A percentile compares a stretch with the other conserved stretches of the same genome.
Conservation (phyloP, 2,329 filamentous ascomycete species). For the Arthrinium puccinioides region DNA sequence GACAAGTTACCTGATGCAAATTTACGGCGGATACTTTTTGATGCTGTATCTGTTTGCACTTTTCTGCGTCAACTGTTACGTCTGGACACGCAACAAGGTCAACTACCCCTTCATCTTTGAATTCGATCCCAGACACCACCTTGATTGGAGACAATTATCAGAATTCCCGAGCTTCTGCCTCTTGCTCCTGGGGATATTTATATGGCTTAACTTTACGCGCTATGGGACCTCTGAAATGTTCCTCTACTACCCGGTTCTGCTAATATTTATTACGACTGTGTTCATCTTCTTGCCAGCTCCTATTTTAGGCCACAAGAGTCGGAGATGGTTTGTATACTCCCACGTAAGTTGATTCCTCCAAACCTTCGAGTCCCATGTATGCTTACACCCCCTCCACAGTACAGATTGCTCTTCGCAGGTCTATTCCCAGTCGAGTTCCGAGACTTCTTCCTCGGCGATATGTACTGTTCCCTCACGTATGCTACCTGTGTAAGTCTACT, state of each 20-base stretch:
- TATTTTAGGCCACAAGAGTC: conserved; percentile 66
- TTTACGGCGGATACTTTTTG: conserved; percentile 90
- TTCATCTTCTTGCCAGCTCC: conserved; percentile 72
- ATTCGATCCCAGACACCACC: conserved; percentile 75
- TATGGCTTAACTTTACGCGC: conserved; percentile 83
- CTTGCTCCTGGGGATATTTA: conserved; percentile 67
- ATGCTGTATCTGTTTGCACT: conserved; percentile 71
- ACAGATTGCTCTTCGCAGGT: conserved; percentile 77
- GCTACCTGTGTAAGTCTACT: conserved; percentile 63
- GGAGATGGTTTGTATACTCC: conserved; percentile 84
- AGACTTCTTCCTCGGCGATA: conserved; percentile 96
- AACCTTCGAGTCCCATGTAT: conserved; percentile 20
- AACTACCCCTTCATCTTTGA: conserved; percentile 98
- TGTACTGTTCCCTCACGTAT: conserved; percentile 95
- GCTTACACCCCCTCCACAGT: conserved; percentile 51
- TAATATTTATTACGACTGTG: conserved; percentile 60
- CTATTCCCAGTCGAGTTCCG: conserved; percentile 92
- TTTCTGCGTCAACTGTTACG: conserved; percentile 78
- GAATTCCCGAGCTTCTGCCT: conserved; percentile 84
- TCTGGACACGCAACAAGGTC: conserved; percentile 80
- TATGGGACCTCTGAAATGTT: conserved; percentile 62
- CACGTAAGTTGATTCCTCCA: conserved; percentile 50
- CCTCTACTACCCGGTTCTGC: conserved; percentile 77
- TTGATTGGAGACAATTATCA: conserved; percentile 84
- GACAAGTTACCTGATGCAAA: conserved; percentile 69